A percentile compares a stretch with the other conserved stretches of the same genome.
phyloP scores from a whole-genome alignment of 164 flowering plant species.

The Santalum album region DNA sequence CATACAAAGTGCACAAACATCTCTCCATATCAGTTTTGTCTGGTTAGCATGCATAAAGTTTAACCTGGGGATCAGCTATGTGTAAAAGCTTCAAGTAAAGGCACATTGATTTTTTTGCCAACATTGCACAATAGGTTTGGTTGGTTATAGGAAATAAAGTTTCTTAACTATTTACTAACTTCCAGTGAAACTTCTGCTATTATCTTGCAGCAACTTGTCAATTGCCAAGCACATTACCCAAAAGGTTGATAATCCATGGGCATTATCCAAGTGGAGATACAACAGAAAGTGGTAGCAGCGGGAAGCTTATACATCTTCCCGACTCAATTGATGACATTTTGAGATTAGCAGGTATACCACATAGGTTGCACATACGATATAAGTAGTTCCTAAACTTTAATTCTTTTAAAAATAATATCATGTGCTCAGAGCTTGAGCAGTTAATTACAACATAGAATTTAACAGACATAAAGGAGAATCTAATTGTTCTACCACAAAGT shows the following conservation, averaged over 20 bases:
- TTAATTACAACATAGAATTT: background rate
- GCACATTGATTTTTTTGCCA: background rate
- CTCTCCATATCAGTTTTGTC: too few species aligned
- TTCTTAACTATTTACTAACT: background rate
- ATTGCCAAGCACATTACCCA: slow-evolving; percentile 22
- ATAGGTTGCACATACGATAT: slow-evolving; percentile 1
- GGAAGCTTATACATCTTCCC: slow-evolving; percentile 61
- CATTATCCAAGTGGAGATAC: slow-evolving; percentile 44
- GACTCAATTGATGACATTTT: slow-evolving; percentile 46
- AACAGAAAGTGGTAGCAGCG: slow-evolving; percentile 22
- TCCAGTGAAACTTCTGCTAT: background rate
- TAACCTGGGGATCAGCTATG: too few species aligned
- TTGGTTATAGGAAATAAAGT: too few species aligned
- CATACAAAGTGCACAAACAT: too few species aligned
- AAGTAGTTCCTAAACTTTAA: background rate
- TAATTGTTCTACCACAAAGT: too few species aligned
- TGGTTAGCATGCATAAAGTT: too few species aligned
- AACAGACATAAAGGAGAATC: too few species aligned
- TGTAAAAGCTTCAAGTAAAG: background rate
- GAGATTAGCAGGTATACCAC: slow-evolving; percentile 50
- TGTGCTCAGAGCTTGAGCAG: background rate
- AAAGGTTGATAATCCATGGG: slow-evolving; percentile 57
- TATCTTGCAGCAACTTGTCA: slow-evolving; percentile 43
- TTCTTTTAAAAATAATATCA: background rate
- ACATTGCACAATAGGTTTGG: too few species aligned